A percentile compares a stretch with the other conserved stretches of the same genome.
These are phyloP conservation scores for Coprinopsis strossmayeri DNA, from an alignment of 768 basidiomycete genomes.

Conservation along the genomic window DNA sequence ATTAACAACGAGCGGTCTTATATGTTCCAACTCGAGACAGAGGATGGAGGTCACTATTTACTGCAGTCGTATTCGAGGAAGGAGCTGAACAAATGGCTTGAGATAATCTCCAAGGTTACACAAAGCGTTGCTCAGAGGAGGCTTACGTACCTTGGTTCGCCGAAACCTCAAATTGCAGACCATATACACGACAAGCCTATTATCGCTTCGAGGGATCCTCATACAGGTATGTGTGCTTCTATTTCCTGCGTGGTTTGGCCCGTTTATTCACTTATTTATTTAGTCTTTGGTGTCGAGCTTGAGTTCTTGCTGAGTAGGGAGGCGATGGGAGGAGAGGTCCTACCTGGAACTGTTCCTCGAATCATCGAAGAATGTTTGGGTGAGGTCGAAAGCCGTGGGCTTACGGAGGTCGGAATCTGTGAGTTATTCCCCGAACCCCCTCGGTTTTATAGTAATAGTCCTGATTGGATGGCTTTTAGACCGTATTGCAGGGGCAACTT, in stretches of 20 bases:
- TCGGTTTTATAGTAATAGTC: background rate
- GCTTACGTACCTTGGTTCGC: conserved; percentile 72
- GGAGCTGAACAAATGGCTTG: conserved; percentile 76
- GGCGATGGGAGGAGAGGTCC: conserved; percentile 38
- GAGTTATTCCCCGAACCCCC: conserved; percentile 23
- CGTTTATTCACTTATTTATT: conserved; percentile 6
- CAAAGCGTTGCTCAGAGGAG: conserved; percentile 72
- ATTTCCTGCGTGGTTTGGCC: background rate
- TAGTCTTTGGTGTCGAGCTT: conserved; percentile 75
- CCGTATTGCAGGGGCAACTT: conserved; percentile 74
- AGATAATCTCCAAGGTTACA: conserved; percentile 63
- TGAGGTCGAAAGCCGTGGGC: conserved; percentile 70
- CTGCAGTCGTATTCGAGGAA: conserved; percentile 65
- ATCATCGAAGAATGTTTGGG: conserved; percentile 58
- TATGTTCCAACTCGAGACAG: conserved; percentile 77
- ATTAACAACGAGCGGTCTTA: conserved; percentile 80
- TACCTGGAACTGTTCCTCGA: conserved; percentile 55
- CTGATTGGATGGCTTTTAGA: conserved; percentile 33
- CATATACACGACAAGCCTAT: conserved; percentile 61
- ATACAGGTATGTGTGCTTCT: conserved; percentile 47
- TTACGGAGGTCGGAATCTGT: conserved; percentile 84
- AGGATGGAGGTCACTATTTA: conserved; percentile 81
- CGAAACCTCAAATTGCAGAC: conserved; percentile 69
- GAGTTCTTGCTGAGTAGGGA: conserved; percentile 66
- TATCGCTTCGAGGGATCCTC: conserved; percentile 61